Evolutionary conservation across 768 basidiomycete species (phyloP), one percentile per base, ranked within the genome.

Genomic region (Coprinellus micaceus): DNA sequence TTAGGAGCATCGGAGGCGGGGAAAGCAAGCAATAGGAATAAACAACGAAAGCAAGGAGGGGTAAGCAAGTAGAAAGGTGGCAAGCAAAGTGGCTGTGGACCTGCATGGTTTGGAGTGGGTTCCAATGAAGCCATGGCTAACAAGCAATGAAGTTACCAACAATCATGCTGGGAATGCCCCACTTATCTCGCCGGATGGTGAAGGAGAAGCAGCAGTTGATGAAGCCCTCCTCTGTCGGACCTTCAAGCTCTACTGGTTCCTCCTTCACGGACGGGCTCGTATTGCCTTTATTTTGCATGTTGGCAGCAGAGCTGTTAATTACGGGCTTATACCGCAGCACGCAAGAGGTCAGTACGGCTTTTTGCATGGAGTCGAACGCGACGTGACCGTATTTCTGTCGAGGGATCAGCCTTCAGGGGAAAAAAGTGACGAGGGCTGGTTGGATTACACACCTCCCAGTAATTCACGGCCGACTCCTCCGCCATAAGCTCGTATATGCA

Each of bases 401-500:
- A 43, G 28, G 24, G 26, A 40, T 6, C 29, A 28, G 22, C 29
- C 15, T 39, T 26, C 17, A 5, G 43, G 10, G 54, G 11, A 13
- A 53, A 13, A 25, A 41, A 30, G 28, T 15, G 17, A 59, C 25
- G 19, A 24, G 33, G n/a, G n/a, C n/a, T n/a, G n/a, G n/a, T n/a
- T n/a, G n/a, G n/a, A n/a, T n/a, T n/a, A 57, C 64, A 22, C 40
- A 89, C 93, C 85, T 98, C 95, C 93, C 94, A 98, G 65, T 97
- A 98, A 67, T 95, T 94, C 40, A 97, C 94, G 2, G 94, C 94
- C 1, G 87, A 89, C 67, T 96, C 94, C 70, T 99, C 96, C 0
- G 94, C 89, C 95, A 99, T 97, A 47, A 98, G 82, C 69, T 98
- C 96, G 71, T 97, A 98, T 55, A 99, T 97, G 65, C 94, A 96